Evolutionary conservation across 2,329 filamentous ascomycete species (phyloP).

Genomic region (Epichloe sylvatica): DNA sequence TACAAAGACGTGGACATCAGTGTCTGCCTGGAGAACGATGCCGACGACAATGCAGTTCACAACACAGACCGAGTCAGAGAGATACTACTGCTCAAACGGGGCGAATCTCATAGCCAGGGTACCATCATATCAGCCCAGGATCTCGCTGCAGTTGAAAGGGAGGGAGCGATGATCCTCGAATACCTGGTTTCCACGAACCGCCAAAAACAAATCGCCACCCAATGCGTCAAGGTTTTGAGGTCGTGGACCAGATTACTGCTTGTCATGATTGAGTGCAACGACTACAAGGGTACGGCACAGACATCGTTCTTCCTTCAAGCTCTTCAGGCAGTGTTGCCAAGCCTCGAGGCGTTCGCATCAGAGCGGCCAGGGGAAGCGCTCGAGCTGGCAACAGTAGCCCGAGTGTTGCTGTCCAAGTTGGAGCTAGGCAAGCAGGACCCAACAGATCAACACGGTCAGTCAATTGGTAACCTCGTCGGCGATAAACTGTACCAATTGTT

Average conservation of each 20-base stretch:
- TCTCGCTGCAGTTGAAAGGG: constrained; percentile 35
- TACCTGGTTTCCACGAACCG: constrained; percentile 52
- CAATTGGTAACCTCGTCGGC: constrained; percentile 58
- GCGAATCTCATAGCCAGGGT: constrained; percentile 40
- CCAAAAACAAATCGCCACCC: constrained; percentile 40
- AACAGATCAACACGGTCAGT: constrained; percentile 29
- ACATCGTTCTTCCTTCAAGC: constrained; percentile 73
- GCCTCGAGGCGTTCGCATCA: constrained; percentile 63
- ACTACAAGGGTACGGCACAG: constrained; percentile 58
- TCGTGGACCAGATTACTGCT: constrained; percentile 77
- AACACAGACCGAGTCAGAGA: constrained; percentile 60
- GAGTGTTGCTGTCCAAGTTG: constrained; percentile 57
- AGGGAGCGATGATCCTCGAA: constrained; percentile 46
- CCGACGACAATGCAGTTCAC: constrained; percentile 45
- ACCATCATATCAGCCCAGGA: constrained; percentile 37
- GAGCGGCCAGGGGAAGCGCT: constrained; percentile 57
- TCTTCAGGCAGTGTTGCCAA: constrained; percentile 76
- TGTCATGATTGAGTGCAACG: constrained; percentile 69
- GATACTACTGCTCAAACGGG: constrained; percentile 55
- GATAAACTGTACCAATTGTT: constrained; percentile 89
- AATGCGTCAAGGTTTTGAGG: constrained; percentile 54
- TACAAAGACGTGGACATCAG: constrained; percentile 55
- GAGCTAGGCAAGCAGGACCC: constrained; percentile 35
- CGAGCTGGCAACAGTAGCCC: constrained; percentile 64
- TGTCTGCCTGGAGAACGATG: constrained; percentile 46